Conservation (phyloP, 208 protist genomes). For the Trichomonas tenax region DNA sequence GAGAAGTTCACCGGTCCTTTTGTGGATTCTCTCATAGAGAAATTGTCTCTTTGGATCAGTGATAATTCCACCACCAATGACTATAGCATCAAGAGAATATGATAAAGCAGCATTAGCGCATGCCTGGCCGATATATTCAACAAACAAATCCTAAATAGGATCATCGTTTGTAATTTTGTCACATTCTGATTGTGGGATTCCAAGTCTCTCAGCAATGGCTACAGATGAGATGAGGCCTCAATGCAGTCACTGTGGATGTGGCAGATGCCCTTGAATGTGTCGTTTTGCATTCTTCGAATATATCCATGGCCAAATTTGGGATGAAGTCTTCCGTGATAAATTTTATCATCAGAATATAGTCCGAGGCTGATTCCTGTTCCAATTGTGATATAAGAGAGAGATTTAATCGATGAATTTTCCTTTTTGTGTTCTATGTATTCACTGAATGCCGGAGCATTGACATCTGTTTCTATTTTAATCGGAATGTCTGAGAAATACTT, state of each 20-base stretch:
- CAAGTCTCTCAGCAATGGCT: conserved; percentile 42
- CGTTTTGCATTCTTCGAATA: conserved; percentile 20
- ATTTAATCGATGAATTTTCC: conserved; percentile 25
- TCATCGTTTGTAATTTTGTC: conserved; percentile 39
- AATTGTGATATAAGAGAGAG: conserved; percentile 51
- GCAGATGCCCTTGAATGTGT: conserved; percentile 45
- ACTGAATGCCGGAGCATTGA: neutral
- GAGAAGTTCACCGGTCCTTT: neutral
- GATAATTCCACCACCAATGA: conserved; percentile 26
- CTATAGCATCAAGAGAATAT: conserved; percentile 21
- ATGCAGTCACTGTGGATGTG: conserved; percentile 52
- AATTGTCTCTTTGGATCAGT: neutral
- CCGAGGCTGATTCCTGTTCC: conserved; percentile 55
- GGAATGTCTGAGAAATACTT: neutral
- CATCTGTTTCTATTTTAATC: neutral
- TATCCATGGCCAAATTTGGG: conserved; percentile 50
- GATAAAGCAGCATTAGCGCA: conserved; percentile 8
- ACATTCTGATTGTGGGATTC: conserved; percentile 25
- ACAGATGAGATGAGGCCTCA: conserved; percentile 45
- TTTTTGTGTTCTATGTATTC: neutral
- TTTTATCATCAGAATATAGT: conserved; percentile 36
- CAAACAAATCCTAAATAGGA: conserved; percentile 41
- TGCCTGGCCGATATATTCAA: conserved; percentile 25
- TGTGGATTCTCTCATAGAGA: neutral
- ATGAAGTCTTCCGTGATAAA: conserved; percentile 50